Conservation (phyloP, 441 rosid species). For the Viola pubescens region DNA sequence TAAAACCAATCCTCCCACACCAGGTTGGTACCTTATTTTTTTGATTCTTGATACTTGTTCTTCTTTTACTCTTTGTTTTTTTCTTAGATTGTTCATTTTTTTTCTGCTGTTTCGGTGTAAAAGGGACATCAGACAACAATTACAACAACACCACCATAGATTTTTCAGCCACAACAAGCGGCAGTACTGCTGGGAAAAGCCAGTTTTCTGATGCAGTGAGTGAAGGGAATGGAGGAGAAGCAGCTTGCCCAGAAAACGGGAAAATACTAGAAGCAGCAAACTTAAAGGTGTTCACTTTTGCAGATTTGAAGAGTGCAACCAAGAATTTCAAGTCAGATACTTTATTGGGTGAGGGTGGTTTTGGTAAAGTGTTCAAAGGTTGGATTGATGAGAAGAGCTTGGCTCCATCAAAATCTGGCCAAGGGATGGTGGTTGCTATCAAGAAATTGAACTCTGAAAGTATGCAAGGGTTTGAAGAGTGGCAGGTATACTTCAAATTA, state of each 20-base stretch:
- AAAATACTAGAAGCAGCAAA: constrained; percentile 36
- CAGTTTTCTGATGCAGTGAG: constrained; percentile 45
- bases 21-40: constrained; percentile 19
- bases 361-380: constrained; percentile 86
- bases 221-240: constrained; percentile 21
- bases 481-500: constrained; percentile 51
- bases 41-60: not conserved
- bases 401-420: constrained; percentile 34
- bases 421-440: constrained; percentile 62
- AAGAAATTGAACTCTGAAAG: constrained; percentile 83
- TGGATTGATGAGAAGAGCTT: constrained; percentile 73
- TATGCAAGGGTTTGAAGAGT: constrained; percentile 77
- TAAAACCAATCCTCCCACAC: constrained; percentile 13
- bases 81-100: constrained; percentile 1
- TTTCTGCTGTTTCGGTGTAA: not conserved
- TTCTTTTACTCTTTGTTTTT: not conserved
- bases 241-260: constrained; percentile 22
- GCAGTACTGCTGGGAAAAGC: constrained; percentile 30
- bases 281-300: constrained; percentile 54
- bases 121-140: constrained; percentile 23
- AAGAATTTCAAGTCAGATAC: constrained; percentile 55
- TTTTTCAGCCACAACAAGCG: constrained; percentile 29
- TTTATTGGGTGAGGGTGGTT: constrained; percentile 89
- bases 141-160: constrained; percentile 25
- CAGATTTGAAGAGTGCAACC: constrained; percentile 62